Evolutionary conservation across 768 basidiomycete genomes (phyloP), one percentile per base, ranked within the genome.

Genomic region (Kwoniella pini): DNA sequence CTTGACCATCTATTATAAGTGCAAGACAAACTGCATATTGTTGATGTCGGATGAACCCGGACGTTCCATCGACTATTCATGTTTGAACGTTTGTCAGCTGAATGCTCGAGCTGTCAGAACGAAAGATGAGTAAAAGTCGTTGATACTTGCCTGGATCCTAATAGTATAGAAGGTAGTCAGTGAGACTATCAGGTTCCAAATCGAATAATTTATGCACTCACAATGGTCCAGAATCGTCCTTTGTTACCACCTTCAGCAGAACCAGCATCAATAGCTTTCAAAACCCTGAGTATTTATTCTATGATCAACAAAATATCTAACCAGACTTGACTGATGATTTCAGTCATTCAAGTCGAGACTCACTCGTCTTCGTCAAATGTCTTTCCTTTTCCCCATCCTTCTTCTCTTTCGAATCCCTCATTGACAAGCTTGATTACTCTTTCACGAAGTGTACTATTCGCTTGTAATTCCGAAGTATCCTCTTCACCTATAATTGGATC

Each of bases 401-500:
- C 86, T 5, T 81, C 77, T 7, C 80, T 81, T 0, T 82, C 81
- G 42, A 96, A 81, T 0, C 88, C 85, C 36, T 90, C 88, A 71
- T 90, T 92, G 2, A 92, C 90, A 27, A 99, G 86, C 31, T 84
- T 80, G 42, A 90, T 83, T 61, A 98, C 89, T 42, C 89, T 84
- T 24, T 85, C 81, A 36, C 85, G 74, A 52, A 93, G 79, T 2
- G 80, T 80, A 7, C 80, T 79, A 42, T 80, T 78, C 30, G 82
- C 76, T 6, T 88, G 84, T 19, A 98, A 79, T 54, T 91, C 90
- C 0, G 85, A 81, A 0, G 95, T 87, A 76, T 96, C 91, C 79
- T 99, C 95, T 78, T 99, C 96, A 30, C 94, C 96, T 38, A 98
- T 87, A 72, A 98, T 90, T 9, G 84, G 84, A 79, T 97, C 93